These are phyloP conservation scores for Oryza brachyantha DNA, from an alignment of 176 grass and related monocot genomes.

Conservation along the genomic window DNA sequence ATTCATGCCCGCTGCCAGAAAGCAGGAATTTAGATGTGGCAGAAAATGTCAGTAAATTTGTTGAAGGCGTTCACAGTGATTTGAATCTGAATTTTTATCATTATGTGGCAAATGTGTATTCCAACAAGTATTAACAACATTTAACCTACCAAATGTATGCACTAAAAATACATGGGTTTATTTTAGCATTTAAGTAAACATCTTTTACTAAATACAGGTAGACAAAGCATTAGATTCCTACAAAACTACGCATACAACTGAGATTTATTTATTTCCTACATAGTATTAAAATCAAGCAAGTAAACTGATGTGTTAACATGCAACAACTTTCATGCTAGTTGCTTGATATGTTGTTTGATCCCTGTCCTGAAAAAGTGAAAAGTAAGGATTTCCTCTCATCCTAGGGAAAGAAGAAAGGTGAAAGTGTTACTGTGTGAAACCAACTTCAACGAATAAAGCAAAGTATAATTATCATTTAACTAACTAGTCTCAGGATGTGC, in stretches of 20 bases:
- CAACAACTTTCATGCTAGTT: neutral
- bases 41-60: conserved; percentile 19
- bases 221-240: neutral
- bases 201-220: neutral
- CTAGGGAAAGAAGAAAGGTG: neutral
- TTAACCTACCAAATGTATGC: neutral
- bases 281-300: neutral
- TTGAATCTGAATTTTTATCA: conserved; percentile 10
- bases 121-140: neutral
- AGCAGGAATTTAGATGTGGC: conserved; percentile 28
- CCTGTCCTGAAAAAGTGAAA: neutral
- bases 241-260: neutral
- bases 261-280: neutral
- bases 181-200: neutral
- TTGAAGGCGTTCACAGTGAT: neutral
- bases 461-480: neutral
- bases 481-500: neutral
- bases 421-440: neutral
- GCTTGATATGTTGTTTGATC: neutral
- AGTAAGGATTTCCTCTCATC: neutral
- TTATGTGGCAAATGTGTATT: neutral
- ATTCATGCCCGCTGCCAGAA: conserved; percentile 38
- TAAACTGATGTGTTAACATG: neutral
- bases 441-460: neutral
- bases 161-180: neutral